Evolutionary conservation across 805 yeast species (phyloP), one percentile per base, ranked within the genome.

Genomic region (Saccharomycopsis fodiens): DNA sequence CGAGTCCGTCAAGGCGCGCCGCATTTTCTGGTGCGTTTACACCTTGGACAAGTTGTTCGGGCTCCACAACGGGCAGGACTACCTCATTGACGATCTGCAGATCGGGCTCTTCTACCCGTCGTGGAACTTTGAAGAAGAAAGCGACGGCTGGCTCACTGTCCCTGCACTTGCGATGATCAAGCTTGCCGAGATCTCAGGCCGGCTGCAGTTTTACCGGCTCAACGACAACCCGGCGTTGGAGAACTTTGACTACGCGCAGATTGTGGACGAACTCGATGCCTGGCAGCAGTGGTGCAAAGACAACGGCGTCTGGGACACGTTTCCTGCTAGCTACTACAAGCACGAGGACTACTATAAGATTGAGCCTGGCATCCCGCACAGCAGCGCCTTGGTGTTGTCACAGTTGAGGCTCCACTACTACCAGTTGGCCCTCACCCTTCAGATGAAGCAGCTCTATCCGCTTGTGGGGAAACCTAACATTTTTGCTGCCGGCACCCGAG

Each of bases 11-110:
- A 77, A 78, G 54, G 69, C 75, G 1, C 64, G 64, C 52, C 62
- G 82, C 41, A 67, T 78, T 1, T 79, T 74, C 55, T 78, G 80
- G 78, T 51, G 69, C 17, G 73, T 72, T 4, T 79, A 70, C 53
- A 67, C 74, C 1, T 62, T 74, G 61, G 85, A 79, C 53, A 64
- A 78, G 48, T 48, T 76, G 13, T 57, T 75, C 48, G 75, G 74
- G 3, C 59, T 76, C 35, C 82, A 76, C 47, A 65, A 68, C 32
- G 84, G 46, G 82, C 1, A 60, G 76, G 38, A 61, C 64, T 39
- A 62, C 52, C 60, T 56, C 64, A 61, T 25, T 58, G 29, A 51
- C 56, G 70, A 65, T 19, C 58, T 57, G 12, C 74, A 70, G 42
- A 58, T 69, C 19, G 55, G 58, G n/a, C 54, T 67, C 3, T 54